Base-by-base conservation (phyloP, 164 flowering plant species). In the Magnolia changhungtana region DNA sequence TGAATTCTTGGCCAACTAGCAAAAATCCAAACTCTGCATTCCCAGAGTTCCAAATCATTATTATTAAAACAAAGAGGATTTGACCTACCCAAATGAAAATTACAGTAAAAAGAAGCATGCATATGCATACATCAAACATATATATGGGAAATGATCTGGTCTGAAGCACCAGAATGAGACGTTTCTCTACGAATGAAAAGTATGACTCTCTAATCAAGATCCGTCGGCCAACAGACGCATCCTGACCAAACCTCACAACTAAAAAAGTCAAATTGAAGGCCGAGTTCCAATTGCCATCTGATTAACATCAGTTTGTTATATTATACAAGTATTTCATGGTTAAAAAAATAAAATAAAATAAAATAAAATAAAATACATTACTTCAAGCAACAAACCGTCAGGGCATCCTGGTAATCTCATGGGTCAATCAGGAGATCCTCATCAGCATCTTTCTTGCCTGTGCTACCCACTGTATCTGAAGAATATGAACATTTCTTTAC, bases 21-120 rank as follows among this genome's bases (percentile, higher is more conserved):
- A 93, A 73, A 80, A 95, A 93, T 14, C 98, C 97, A 85, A 95
- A 93, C 80, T 95, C 99, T 95, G 92, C 87, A 83, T 69, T 73
- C 73, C 67, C 59, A 76, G 70, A 72, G 61, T 55, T 21, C n/a
- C 23, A 29, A 27, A 27, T 67, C 20, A 27, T 55, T 55, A 55
- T 55, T 10, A 37, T 23, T 67, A n/a, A 59, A 55, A 52, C 8
- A 67, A 27, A 14, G 29, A 23, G 11, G 13, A 10, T 55, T 10
- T 55, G 68, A 65, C 37, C 20, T 65, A 18, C 7, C 29, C 68
- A 65, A 10, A 65, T 20, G 27, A 65, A 65, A 65, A 10, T 1
- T 65, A 23, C 68, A 65, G 11, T 19, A 20, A 21, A 65, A 67
- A 27, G 71, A 27, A 18, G 31, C n/a, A 67, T 14, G n/a, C 71